These are phyloP conservation scores for Diutina ranongensis DNA, from an alignment of 1,139 yeast genomes.

Conservation along the genomic window DNA sequence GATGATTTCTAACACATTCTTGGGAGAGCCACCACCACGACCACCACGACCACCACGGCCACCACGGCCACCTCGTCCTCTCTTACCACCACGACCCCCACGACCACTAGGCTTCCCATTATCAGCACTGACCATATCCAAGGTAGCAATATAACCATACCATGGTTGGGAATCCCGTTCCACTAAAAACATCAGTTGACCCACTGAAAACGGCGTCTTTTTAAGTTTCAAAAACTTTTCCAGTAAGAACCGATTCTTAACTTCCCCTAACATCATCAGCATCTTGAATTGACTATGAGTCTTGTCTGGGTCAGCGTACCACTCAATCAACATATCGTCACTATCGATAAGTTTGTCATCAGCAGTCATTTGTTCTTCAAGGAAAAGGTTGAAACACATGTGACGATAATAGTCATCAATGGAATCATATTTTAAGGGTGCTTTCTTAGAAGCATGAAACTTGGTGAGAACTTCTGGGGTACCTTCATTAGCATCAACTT, in stretches of 20 bases:
- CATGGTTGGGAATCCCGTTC: conserved; percentile 26
- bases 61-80: conserved; percentile 9
- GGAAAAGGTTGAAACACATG: conserved; percentile 47
- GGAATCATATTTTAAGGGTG: conserved; percentile 37
- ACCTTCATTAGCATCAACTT: not conserved
- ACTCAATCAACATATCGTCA: conserved; percentile 31
- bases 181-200: conserved; percentile 36
- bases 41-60: conserved; percentile 6
- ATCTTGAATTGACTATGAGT: conserved; percentile 28
- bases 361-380: conserved; percentile 40
- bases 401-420: conserved; percentile 44
- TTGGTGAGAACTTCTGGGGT: conserved; percentile 10
- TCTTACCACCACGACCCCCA: conserved; percentile 8
- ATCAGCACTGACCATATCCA: conserved; percentile 18
- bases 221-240: conserved; percentile 29
- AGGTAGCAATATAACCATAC: conserved; percentile 37
- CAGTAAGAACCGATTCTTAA: conserved; percentile 30
- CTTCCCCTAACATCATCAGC: conserved; percentile 23
- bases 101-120: conserved; percentile 10
- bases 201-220: conserved; percentile 35
- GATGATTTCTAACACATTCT: conserved; percentile 27
- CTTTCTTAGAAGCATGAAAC: conserved; percentile 21
- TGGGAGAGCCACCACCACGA: conserved; percentile 10
- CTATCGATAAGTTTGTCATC: conserved; percentile 10
- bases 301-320: conserved; percentile 39